These are phyloP conservation scores for Xylaria multiplex DNA, from an alignment of 2,329 filamentous ascomycete genomes.

Conservation along the genomic window DNA sequence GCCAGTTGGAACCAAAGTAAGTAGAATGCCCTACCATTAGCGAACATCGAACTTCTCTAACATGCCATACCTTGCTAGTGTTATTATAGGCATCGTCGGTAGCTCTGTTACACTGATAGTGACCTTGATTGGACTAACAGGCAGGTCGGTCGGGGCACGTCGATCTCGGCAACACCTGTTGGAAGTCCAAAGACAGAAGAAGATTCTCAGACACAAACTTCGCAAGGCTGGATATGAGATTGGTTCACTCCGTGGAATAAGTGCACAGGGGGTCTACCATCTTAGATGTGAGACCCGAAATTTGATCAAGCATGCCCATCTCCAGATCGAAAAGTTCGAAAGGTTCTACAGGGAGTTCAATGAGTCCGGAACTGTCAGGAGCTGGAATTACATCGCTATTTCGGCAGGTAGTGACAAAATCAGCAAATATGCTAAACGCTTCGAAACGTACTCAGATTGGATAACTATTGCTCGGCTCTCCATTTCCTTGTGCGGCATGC, in stretches of 20 bases:
- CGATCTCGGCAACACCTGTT: constrained; percentile 10
- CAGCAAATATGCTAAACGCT: constrained; percentile 15
- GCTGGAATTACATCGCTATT: constrained; percentile 18
- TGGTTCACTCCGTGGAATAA: constrained; percentile 2
- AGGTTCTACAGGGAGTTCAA: constrained; percentile 10
- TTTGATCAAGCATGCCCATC: constrained; percentile 14
- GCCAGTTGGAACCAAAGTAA: constrained; percentile 17
- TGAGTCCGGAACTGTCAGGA: constrained; percentile 13
- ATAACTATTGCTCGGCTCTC: constrained; percentile 21
- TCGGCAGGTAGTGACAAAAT: constrained; percentile 11
- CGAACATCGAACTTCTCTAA: not conserved
- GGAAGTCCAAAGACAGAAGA: constrained; percentile 7
- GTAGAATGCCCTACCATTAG: constrained; percentile 2
- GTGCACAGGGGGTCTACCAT: not conserved
- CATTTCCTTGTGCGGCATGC: constrained; percentile 11
- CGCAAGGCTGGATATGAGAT: constrained; percentile 7
- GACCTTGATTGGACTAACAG: constrained; percentile 8
- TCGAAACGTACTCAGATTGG: constrained; percentile 22
- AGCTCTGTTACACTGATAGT: constrained; percentile 12
- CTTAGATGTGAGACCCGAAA: constrained; percentile 10
- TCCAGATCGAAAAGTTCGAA: constrained; percentile 13
- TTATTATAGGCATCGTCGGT: constrained; percentile 21
- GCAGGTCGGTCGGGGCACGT: constrained; percentile 7
- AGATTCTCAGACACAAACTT: constrained; percentile 6
- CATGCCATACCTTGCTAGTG: constrained; percentile 7